Percentiles rank a stretch among this genome's conserved stretches.
Conservation (phyloP, 179 eudicot species). For the Monotropa hypopitys region DNA sequence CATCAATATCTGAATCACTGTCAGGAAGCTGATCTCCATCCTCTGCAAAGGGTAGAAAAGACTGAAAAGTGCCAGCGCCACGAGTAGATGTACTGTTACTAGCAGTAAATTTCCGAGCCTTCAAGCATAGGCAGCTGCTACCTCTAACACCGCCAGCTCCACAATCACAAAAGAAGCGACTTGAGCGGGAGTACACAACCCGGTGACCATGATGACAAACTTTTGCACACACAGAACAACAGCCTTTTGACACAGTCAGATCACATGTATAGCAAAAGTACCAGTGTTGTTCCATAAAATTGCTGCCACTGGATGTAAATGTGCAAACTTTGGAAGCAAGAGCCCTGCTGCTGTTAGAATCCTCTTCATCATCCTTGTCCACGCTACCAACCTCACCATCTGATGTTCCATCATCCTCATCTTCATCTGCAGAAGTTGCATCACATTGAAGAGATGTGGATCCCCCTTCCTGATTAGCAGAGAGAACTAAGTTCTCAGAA, state of each 20-base stretch:
- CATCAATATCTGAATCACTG: conserved; percentile 95
- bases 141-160: conserved; percentile 99
- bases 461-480: conserved; percentile 67
- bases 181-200: conserved; percentile 95
- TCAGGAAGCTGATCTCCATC: conserved; percentile 84
- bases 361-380: conserved; percentile 94
- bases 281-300: conserved; percentile 99
- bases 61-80: conserved; percentile 52
- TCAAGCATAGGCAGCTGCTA: conserved; percentile 90
- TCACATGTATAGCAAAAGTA: conserved; percentile 98
- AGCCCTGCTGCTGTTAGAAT: conserved; percentile 68
- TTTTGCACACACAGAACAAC: conserved; percentile 99
- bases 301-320: conserved; percentile 98
- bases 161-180: conserved; percentile 98
- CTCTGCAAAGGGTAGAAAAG: conserved; percentile 71
- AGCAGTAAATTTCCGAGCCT: conserved; percentile 80
- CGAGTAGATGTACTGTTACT: conserved; percentile 32
- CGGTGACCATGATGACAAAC: conserved; percentile 99
- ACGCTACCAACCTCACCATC: conserved; percentile 89
- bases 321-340: conserved; percentile 99
- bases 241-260: conserved; percentile 94
- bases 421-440: conserved; percentile 94
- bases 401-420: conserved; percentile 98
- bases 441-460: conserved; percentile 74
- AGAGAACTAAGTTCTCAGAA: conserved; percentile 55